phyloP scores from a whole-genome alignment of 2,329 filamentous ascomycete species.

The Arachnopeziza araneosa region DNA sequence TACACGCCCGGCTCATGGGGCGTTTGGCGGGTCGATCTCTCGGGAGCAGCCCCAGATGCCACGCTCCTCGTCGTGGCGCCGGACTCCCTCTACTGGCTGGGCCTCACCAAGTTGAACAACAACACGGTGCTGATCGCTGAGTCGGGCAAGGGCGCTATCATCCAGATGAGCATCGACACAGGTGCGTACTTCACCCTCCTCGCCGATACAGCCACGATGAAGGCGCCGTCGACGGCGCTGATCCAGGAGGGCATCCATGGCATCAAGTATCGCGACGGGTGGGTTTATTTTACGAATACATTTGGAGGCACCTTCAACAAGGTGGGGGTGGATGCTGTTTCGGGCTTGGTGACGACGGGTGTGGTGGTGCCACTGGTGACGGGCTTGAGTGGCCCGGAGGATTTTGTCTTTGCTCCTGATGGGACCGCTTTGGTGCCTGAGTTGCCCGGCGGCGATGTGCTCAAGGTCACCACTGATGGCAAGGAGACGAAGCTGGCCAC shows the following conservation, averaged over 20 bases:
- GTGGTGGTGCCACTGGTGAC: background rate
- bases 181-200: background rate
- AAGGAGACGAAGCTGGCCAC: background rate
- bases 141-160: background rate
- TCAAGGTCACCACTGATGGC: background rate
- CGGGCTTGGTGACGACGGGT: background rate
- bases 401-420: background rate
- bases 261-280: slow-evolving; percentile 1
- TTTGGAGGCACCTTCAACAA: slow-evolving; percentile 2
- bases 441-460: background rate
- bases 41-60: background rate
- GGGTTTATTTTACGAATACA: slow-evolving; percentile 6
- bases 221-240: background rate
- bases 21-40: slow-evolving; percentile 3
- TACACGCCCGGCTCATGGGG: slow-evolving; percentile 3
- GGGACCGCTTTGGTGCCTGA: background rate
- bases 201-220: slow-evolving; percentile 1
- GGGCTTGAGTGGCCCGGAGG: background rate
- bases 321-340: slow-evolving; percentile 2
- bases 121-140: slow-evolving; percentile 2
- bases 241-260: slow-evolving; percentile 8
- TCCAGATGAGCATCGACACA: background rate
- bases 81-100: background rate
- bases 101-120: background rate
- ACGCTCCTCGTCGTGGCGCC: background rate